Evolutionary conservation across 2,329 filamentous ascomycete species (phyloP).

Genomic region (Neofusicoccum ribis): DNA sequence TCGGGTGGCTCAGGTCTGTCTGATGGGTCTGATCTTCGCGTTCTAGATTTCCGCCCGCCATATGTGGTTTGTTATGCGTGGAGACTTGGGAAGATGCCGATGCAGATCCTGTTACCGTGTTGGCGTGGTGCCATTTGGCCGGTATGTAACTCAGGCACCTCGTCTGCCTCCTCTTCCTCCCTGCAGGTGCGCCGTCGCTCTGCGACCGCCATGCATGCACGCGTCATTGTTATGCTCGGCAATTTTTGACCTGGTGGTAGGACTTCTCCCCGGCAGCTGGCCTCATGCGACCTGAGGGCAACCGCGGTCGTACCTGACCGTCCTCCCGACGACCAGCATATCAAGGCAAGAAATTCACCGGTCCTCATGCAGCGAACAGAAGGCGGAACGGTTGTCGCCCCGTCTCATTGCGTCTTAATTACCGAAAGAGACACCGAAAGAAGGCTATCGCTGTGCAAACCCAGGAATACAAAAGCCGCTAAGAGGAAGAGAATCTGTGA

Average conservation of each 20-base stretch:
- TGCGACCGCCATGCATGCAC: background rate
- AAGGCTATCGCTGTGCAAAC: background rate
- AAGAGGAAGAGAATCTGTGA: background rate
- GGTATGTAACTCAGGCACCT: background rate
- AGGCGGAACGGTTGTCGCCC: background rate
- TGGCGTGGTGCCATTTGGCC: background rate
- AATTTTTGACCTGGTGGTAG: background rate
- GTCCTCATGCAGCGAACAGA: background rate
- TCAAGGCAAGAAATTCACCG: background rate
- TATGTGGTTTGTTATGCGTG: background rate
- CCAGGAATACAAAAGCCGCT: background rate
- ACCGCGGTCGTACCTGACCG: no score
- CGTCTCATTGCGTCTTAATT: background rate
- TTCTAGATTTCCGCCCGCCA: background rate
- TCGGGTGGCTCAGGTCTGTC: no score
- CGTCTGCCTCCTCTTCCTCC: background rate
- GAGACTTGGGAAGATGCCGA: background rate
- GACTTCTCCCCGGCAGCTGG: background rate
- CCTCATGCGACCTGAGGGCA: background rate
- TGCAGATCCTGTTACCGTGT: background rate
- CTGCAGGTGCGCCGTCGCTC: background rate
- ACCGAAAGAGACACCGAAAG: constrained; percentile 2
- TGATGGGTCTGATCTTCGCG: background rate
- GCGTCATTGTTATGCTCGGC: background rate
- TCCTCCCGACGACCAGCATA: background rate